Conservation (phyloP, 1,139 yeast species). For the Geotrichum candidum region DNA sequence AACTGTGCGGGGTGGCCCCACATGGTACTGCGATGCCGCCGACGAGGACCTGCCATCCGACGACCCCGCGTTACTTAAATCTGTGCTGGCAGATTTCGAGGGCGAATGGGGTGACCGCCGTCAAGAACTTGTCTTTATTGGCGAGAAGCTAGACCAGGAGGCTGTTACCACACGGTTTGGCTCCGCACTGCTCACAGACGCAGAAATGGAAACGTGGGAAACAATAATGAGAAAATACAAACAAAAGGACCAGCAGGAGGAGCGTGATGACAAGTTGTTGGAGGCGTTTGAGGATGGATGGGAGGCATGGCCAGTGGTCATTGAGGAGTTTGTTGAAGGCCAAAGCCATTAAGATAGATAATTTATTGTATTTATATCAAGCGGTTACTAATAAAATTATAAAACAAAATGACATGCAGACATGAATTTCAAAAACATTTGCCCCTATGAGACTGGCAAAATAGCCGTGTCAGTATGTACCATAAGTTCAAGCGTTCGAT, state of each 20-base stretch:
- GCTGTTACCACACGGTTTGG: conserved; percentile 34
- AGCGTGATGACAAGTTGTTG: conserved; percentile 25
- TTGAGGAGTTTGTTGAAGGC: neutral
- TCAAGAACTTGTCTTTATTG: conserved; percentile 44
- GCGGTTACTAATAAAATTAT: no score
- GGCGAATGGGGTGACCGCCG: conserved; percentile 38
- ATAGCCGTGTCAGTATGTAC: no score
- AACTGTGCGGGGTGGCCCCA: conserved; percentile 42
- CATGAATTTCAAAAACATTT: no score
- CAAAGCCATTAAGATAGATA: neutral
- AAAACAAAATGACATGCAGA: no score
- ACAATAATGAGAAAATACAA: conserved; percentile 31
- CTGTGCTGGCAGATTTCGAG: neutral
- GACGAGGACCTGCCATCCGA: conserved; percentile 36
- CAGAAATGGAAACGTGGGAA: conserved; percentile 33
- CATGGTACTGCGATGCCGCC: conserved; percentile 43
- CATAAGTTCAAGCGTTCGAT: no score
- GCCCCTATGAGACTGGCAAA: no score
- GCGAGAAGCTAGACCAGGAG: conserved; percentile 35
- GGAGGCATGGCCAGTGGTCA: conserved; percentile 26
- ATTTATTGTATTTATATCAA: no score
- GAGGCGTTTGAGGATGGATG: conserved; percentile 39
- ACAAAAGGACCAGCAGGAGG: conserved; percentile 31
- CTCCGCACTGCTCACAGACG: conserved; percentile 38
- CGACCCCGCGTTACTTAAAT: conserved; percentile 1